Evolutionary conservation across 352 stramenopile species (phyloP).

Genomic region (Phytophthora kernoviae): DNA sequence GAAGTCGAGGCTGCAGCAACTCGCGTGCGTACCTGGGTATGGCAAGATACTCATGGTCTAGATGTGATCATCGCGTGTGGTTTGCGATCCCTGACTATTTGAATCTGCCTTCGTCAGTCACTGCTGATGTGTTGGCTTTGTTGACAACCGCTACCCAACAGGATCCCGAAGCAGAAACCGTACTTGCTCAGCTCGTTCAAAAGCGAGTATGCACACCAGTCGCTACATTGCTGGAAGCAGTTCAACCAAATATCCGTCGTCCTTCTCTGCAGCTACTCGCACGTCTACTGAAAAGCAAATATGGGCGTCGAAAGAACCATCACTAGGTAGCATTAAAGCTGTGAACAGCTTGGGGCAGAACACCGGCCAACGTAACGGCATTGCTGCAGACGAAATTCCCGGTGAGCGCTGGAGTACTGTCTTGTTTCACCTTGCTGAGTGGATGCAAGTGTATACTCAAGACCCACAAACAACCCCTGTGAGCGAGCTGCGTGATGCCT

Average conservation of each 20-base stretch:
- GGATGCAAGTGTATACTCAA: slow-evolving; percentile 71
- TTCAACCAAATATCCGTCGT: slow-evolving; percentile 52
- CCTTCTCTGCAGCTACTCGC: slow-evolving; percentile 53
- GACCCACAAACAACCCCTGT: slow-evolving; percentile 43
- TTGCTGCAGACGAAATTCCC: neutral
- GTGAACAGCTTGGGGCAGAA: neutral
- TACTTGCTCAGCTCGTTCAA: slow-evolving; percentile 31
- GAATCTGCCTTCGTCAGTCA: slow-evolving; percentile 31
- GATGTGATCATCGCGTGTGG: slow-evolving; percentile 46
- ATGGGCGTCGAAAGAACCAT: slow-evolving; percentile 21
- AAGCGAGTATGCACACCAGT: slow-evolving; percentile 50
- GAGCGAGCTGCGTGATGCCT: slow-evolving; percentile 45
- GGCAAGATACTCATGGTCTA: slow-evolving; percentile 26
- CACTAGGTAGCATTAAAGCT: neutral
- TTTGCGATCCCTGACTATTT: slow-evolving; percentile 38
- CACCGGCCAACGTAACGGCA: neutral
- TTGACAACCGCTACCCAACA: slow-evolving; percentile 32
- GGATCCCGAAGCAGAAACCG: slow-evolving; percentile 15
- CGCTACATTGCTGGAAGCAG: slow-evolving; percentile 50
- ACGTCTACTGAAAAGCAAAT: slow-evolving; percentile 36
- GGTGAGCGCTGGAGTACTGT: slow-evolving; percentile 49
- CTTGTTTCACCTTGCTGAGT: slow-evolving; percentile 62
- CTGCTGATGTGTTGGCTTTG: slow-evolving; percentile 49
- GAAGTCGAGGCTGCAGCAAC: slow-evolving; percentile 15
- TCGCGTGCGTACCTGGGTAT: slow-evolving; percentile 37